These are phyloP conservation scores for Amanita rubescens DNA, from an alignment of 768 basidiomycete genomes.

Conservation along the genomic window DNA sequence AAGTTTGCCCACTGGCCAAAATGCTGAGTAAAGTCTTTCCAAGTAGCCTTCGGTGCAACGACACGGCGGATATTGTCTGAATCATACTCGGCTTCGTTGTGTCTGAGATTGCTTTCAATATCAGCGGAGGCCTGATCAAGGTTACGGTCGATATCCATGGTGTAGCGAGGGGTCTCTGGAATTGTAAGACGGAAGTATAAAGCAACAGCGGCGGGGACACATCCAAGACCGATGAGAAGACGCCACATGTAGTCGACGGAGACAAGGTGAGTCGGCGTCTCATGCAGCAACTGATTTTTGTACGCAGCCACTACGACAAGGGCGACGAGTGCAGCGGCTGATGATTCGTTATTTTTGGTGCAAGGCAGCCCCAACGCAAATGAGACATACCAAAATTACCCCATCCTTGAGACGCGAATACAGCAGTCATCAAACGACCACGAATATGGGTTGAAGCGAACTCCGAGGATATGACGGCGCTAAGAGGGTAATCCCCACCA, in stretches of 20 bases:
- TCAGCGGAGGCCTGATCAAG: conserved; percentile 67
- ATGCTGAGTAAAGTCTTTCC: conserved; percentile 58
- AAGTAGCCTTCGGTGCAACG: conserved; percentile 60
- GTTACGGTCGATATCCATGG: conserved; percentile 89
- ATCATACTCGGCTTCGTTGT: conserved; percentile 39
- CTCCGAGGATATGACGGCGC: conserved; percentile 83
- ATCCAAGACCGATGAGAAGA: conserved; percentile 81
- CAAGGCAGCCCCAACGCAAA: neutral
- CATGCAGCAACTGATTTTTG: conserved; percentile 47
- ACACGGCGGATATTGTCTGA: conserved; percentile 55
- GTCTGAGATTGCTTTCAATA: conserved; percentile 58
- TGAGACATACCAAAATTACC: conserved; percentile 60
- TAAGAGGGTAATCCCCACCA: conserved; percentile 84
- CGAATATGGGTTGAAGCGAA: conserved; percentile 73
- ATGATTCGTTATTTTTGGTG: neutral
- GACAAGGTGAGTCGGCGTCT: conserved; percentile 28
- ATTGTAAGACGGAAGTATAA: conserved; percentile 92
- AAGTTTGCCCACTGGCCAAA: conserved; percentile 71
- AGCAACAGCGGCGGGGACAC: conserved; percentile 71
- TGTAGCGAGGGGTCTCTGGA: conserved; percentile 85
- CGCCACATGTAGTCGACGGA: conserved; percentile 81
- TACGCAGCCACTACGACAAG: conserved; percentile 59
- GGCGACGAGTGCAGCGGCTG: conserved; percentile 61
- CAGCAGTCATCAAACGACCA: conserved; percentile 85
- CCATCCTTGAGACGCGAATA: conserved; percentile 85